These are phyloP conservation scores for Excoecaria cochinchinensis DNA, from an alignment of 345 rosid genomes.

Conservation along the genomic window DNA sequence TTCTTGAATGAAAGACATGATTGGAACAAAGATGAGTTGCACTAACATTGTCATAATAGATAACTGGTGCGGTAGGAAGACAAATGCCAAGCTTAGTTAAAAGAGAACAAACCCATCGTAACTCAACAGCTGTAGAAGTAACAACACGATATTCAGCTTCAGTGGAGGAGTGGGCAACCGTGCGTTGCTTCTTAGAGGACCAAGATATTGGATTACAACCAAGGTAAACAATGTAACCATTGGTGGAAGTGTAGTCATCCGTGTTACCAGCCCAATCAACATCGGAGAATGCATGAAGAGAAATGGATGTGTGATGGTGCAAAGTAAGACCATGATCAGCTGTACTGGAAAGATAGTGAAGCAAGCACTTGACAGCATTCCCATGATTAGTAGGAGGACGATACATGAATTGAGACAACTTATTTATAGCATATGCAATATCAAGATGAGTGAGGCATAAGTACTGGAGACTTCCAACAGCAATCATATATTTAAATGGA, in stretches of 20 bases:
- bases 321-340: background rate
- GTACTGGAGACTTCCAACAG: background rate
- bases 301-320: background rate
- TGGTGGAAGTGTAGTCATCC: background rate
- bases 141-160: background rate
- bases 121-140: too few relatives aligned
- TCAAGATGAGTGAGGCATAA: background rate
- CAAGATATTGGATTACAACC: background rate
- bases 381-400: background rate
- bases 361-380: background rate
- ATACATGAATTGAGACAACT: conserved; percentile 7
- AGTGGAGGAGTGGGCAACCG: background rate
- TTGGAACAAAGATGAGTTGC: background rate
- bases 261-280: background rate
- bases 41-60: background rate
- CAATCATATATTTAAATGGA: background rate
- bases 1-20: too few relatives aligned
- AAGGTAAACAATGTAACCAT: background rate
- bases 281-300: background rate
- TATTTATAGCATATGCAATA: background rate
- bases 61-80: background rate
- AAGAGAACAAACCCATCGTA: too few relatives aligned
- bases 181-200: background rate
- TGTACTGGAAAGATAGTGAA: background rate
- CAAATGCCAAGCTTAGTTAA: background rate